phyloP scores from a whole-genome alignment of 345 rosid species.

The Gynandropsis gynandra region DNA sequence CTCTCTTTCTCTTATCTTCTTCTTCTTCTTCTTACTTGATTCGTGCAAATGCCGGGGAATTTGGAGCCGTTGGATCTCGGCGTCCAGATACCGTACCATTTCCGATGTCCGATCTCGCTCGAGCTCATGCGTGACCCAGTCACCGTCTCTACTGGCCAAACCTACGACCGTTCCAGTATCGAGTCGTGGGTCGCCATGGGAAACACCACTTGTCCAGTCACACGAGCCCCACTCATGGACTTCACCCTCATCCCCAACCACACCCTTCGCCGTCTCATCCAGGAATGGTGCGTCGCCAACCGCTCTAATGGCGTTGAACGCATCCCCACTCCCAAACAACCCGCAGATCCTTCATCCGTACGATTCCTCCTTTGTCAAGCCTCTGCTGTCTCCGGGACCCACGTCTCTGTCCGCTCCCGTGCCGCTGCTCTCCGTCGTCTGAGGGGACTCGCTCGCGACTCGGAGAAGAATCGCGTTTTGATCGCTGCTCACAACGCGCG shows the following conservation, averaged over 20 bases:
- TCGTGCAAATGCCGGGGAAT: conserved; percentile 43
- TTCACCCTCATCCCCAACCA: conserved; percentile 93
- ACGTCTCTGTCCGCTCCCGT: conserved; percentile 39
- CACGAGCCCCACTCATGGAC: conserved; percentile 63
- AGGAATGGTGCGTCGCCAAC: conserved; percentile 95
- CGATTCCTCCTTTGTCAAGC: conserved; percentile 55
- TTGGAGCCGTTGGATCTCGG: conserved; percentile 74
- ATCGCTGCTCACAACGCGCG: conserved; percentile 57
- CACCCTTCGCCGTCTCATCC: conserved; percentile 95
- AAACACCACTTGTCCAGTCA: conserved; percentile 87
- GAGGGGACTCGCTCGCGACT: conserved; percentile 77
- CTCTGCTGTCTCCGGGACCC: conserved; percentile 34
- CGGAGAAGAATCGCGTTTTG: conserved; percentile 66
- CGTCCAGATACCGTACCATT: conserved; percentile 79
- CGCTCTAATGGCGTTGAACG: conserved; percentile 71
- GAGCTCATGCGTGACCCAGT: conserved; percentile 99
- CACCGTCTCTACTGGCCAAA: conserved; percentile 82
- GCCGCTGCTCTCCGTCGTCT: conserved; percentile 73
- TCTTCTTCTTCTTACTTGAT: neutral
- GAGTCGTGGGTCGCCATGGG: conserved; percentile 97
- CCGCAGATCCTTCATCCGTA: conserved; percentile 71
- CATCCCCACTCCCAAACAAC: conserved; percentile 94
- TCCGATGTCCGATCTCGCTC: conserved; percentile 92
- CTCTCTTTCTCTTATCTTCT: neutral
- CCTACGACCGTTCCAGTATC: conserved; percentile 92